Evolutionary conservation across 1,284 basidiomycete species (phyloP).

Genomic region (Ceratobasidium sp.): DNA sequence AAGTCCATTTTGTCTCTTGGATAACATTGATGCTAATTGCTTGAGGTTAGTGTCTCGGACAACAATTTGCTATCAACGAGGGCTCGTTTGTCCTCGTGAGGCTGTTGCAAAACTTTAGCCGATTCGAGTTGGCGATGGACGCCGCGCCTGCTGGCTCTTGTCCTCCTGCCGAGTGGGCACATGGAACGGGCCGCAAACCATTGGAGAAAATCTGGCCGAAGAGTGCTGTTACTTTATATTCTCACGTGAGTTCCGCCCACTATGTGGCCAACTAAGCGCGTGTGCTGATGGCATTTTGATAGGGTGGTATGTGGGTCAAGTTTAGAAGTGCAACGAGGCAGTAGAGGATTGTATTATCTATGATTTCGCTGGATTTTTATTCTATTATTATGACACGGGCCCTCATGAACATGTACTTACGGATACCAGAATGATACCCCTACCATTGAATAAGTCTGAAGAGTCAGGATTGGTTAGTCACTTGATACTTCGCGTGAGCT

Average conservation of each 20-base stretch:
- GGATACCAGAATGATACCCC: too few relatives aligned
- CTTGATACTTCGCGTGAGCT: too few relatives aligned
- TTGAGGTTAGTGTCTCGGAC: constrained; percentile 24
- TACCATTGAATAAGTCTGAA: too few relatives aligned
- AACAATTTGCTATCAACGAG: constrained; percentile 45
- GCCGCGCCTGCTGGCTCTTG: constrained; percentile 43
- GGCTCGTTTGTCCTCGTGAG: constrained; percentile 44
- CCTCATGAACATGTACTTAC: not conserved
- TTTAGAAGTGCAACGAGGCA: constrained; percentile 24
- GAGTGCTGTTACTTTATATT: constrained; percentile 44
- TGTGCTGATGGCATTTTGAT: not conserved
- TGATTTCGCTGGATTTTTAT: not conserved
- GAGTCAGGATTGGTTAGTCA: too few relatives aligned
- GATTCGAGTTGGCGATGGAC: constrained; percentile 44
- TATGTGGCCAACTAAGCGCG: not conserved
- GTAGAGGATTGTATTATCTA: not conserved
- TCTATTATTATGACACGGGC: constrained; percentile 1
- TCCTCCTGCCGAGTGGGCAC: constrained; percentile 45
- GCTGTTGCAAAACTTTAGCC: constrained; percentile 41
- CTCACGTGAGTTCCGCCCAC: constrained; percentile 40
- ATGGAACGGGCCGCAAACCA: constrained; percentile 39
- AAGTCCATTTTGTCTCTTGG: not conserved
- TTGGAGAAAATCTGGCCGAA: constrained; percentile 45
- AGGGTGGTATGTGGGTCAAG: constrained; percentile 43
- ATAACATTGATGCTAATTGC: not conserved